phyloP scores from a whole-genome alignment of 2,329 filamentous ascomycete genomes.

The Cryphonectria parasitica region DNA sequence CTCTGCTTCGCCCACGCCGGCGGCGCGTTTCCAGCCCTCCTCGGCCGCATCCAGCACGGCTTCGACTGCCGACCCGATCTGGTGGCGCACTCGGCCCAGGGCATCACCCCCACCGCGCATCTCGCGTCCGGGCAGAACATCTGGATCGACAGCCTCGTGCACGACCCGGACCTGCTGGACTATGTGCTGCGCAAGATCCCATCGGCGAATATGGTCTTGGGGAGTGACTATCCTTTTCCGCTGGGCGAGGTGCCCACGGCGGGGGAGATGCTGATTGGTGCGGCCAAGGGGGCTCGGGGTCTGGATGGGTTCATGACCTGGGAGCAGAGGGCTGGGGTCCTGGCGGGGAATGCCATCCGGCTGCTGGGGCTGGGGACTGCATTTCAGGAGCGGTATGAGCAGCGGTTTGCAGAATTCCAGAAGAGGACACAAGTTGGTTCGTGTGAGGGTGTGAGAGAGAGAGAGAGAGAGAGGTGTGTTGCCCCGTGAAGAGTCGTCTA shows the following conservation, averaged over 20 bases:
- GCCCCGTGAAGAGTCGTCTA: too few species aligned
- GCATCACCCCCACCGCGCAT: conserved; percentile 38
- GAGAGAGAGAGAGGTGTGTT: too few species aligned
- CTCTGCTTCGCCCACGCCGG: conserved; percentile 43
- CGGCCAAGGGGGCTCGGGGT: conserved; percentile 28
- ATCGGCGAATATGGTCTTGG: conserved; percentile 38
- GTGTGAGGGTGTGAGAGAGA: background rate
- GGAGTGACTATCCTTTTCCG: conserved; percentile 43
- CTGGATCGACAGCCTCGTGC: conserved; percentile 42
- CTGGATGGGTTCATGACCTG: conserved; percentile 38
- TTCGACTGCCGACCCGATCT: conserved; percentile 42
- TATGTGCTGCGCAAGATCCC: conserved; percentile 41
- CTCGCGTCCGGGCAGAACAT: conserved; percentile 36
- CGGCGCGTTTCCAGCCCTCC: conserved; percentile 40
- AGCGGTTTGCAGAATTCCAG: conserved; percentile 33
- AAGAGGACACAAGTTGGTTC: conserved; percentile 2
- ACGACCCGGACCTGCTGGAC: conserved; percentile 41
- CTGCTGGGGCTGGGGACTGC: conserved; percentile 36
- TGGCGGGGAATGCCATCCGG: conserved; percentile 40
- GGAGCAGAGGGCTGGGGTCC: conserved; percentile 38
- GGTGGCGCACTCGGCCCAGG: conserved; percentile 37
- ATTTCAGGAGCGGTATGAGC: conserved; percentile 35
- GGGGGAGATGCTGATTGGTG: conserved; percentile 39
- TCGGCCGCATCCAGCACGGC: conserved; percentile 42
- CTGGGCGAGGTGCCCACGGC: conserved; percentile 41